Conservation (phyloP, 1,139 yeast genomes). For the Groenewaldozyma auringiensis region DNA sequence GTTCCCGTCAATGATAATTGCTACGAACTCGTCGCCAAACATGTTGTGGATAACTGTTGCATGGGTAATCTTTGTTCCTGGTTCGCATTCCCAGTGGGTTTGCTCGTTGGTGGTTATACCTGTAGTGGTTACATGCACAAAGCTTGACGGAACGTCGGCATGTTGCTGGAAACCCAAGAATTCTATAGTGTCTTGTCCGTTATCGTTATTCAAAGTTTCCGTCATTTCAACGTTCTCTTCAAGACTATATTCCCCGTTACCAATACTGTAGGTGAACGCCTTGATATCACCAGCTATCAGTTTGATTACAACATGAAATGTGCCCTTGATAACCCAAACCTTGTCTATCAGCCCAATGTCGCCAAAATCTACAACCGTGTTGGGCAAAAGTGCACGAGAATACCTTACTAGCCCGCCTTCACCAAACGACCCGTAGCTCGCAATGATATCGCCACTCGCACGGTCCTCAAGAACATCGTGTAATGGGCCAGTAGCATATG, state of each 20-base stretch:
- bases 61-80: not conserved
- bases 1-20: not conserved
- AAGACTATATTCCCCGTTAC: not conserved
- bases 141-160: not conserved
- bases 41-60: not conserved
- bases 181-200: not conserved
- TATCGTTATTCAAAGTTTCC: not conserved
- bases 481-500: not conserved
- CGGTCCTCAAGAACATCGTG: not conserved
- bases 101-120: not conserved
- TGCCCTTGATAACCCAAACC: not conserved
- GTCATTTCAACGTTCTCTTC: not conserved
- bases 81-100: not conserved
- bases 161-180: not conserved
- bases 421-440: slow-evolving; percentile 1
- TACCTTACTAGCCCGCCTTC: slow-evolving; percentile 1
- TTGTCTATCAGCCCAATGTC: not conserved
- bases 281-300: not conserved
- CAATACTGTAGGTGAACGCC: not conserved
- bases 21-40: not conserved
- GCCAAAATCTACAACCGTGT: not conserved
- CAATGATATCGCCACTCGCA: not conserved
- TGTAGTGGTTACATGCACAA: not conserved
- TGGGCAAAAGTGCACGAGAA: not conserved
- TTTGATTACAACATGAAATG: not conserved